These are phyloP conservation scores for Fusarium veterinarium DNA, from an alignment of 2,329 filamentous ascomycete species.

Conservation along the genomic window DNA sequence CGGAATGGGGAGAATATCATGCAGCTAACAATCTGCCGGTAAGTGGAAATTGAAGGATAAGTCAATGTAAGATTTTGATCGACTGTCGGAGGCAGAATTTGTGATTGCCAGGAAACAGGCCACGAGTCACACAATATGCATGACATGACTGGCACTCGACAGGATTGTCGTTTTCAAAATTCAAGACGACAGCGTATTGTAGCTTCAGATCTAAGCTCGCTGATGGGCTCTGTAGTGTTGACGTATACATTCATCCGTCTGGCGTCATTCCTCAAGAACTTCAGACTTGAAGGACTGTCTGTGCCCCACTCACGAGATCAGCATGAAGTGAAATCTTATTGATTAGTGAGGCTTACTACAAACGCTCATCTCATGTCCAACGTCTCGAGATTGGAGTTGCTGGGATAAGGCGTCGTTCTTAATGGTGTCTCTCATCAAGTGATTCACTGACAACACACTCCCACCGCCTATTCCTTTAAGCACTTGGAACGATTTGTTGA, in stretches of 20 bases:
- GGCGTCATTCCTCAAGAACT: constrained; percentile 38
- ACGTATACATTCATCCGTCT: constrained; percentile 39
- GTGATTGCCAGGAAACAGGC: constrained; percentile 20
- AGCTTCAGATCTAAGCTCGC: constrained; percentile 10
- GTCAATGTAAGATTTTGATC: not conserved
- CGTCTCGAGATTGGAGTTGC: constrained; percentile 8
- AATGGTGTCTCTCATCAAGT: not conserved
- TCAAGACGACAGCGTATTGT: not conserved
- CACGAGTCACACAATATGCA: constrained; percentile 8
- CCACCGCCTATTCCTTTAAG: constrained; percentile 39
- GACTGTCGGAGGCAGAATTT: not conserved
- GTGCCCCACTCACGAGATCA: constrained; percentile 21
- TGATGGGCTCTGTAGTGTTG: constrained; percentile 10
- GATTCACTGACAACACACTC: constrained; percentile 15
- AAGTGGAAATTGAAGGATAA: not conserved
- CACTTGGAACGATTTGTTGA: constrained; percentile 34
- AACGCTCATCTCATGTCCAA: constrained; percentile 17
- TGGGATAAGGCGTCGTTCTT: not conserved
- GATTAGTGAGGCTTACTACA: constrained; percentile 23
- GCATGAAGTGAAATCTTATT: constrained; percentile 22
- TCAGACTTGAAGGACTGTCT: not conserved
- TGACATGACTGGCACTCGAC: not conserved
- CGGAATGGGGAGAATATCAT: constrained; percentile 28
- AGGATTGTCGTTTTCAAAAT: not conserved
- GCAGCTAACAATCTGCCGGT: constrained; percentile 6